phyloP scores from a whole-genome alignment of 495 filamentous ascomycete genomes.

The Penicillium cataractarum region DNA sequence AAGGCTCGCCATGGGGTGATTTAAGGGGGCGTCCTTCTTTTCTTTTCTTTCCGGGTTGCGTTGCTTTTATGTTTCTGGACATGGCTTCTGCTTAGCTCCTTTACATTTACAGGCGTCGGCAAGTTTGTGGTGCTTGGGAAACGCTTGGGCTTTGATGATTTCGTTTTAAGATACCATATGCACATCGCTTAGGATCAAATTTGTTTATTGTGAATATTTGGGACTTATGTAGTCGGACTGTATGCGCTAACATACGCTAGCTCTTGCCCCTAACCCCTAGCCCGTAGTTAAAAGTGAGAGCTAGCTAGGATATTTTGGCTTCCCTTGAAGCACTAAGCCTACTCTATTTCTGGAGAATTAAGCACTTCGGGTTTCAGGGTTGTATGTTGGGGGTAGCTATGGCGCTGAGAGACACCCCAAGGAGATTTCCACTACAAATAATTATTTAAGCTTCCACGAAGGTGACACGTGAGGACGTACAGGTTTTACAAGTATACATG shows the following conservation, averaged over 20 bases:
- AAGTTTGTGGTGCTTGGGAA: neutral
- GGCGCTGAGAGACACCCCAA: no score
- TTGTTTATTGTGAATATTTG: neutral
- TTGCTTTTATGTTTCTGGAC: neutral
- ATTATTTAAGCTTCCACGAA: no score
- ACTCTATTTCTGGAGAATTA: no score
- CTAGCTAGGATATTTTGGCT: no score
- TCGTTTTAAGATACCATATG: conserved; percentile 18
- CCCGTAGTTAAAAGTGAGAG: no score
- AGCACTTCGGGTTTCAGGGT: no score
- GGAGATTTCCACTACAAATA: no score
- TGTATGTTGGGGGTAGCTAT: no score
- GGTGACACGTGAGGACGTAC: no score
- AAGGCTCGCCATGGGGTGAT: conserved; percentile 75
- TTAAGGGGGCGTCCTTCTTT: conserved; percentile 37
- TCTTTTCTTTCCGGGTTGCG: conserved; percentile 6
- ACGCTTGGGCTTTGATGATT: neutral
- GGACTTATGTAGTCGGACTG: neutral
- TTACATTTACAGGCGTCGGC: neutral
- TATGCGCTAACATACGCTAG: neutral
- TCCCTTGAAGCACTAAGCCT: no score
- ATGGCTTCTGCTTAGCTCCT: neutral
- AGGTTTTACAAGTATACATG: no score
- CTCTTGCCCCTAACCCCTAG: no score
- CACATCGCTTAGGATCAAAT: conserved; percentile 6